Conservation (phyloP, 78 protist genomes). For the Monocercomonoides exilis region DNA sequence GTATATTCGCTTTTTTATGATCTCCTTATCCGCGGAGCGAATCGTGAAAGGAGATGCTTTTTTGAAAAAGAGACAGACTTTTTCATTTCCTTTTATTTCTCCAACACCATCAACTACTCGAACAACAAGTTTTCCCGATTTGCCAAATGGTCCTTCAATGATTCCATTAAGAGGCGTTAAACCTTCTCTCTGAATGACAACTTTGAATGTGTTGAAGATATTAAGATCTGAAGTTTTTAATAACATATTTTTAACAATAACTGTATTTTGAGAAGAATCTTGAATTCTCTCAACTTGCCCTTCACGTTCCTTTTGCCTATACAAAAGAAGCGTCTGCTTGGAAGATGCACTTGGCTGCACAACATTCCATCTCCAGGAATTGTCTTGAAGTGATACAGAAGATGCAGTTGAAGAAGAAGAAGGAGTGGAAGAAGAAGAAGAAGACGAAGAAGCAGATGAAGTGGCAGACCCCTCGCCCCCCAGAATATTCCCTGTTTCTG, state of each 20-base stretch:
- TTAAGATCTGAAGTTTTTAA: background rate
- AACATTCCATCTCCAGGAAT: no score
- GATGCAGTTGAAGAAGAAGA: no score
- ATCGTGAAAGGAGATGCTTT: no score
- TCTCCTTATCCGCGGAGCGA: no score
- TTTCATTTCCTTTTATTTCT: no score
- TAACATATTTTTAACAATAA: constrained; percentile 58
- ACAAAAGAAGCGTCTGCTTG: background rate
- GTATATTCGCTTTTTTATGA: no score
- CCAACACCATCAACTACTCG: no score
- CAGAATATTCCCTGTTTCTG: background rate
- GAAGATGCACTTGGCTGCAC: no score
- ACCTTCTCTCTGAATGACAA: background rate
- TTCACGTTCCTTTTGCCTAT: constrained; percentile 12
- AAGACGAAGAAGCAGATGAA: no score
- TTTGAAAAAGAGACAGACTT: no score
- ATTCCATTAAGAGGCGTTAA: constrained; percentile 30
- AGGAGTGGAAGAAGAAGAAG: no score
- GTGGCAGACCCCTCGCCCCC: background rate
- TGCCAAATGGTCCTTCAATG: constrained; percentile 72
- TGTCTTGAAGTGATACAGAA: no score
- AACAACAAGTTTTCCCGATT: constrained; percentile 74
- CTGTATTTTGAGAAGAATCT: constrained; percentile 32
- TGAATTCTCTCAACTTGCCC: constrained; percentile 27
- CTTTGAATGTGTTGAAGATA: background rate